Base-by-base conservation (phyloP, 2,329 filamentous ascomycete genomes). In the Penicillium freii region DNA sequence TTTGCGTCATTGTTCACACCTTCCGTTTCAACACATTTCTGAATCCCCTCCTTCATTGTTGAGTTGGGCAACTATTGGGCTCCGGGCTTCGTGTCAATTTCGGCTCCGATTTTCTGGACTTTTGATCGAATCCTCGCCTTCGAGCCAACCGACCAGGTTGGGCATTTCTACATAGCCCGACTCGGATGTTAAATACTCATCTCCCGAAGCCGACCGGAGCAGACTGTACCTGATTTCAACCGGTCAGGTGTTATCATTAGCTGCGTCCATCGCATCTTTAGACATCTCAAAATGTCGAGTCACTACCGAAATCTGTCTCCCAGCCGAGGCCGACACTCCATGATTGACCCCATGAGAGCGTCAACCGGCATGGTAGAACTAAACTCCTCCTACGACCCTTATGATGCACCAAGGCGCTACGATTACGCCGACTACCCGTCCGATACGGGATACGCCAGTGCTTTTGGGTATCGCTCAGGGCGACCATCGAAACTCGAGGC, bases 281-380 rank as follows among this genome's bases (percentile, higher is more conserved):
- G 39, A 44, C 23, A 23, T n/a, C 31, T 29, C n/a, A 75, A 73
- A 70, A 63, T 70, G 56, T 63, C 69, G 39, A 63, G 64, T 46
- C 68, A 69, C 54, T 68, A 72, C 56, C 74, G 74, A 27, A 67
- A 67, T 56, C 60, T 69, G 25, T 77, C 75, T 33, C 73, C 75
- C 15, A 66, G 65, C 4, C 62, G 66, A 51, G 67, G 67, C 27
- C 69, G 70, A 27, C 56, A 61, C 36, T 54, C 60, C 56, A 59
- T 72, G 59, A 62, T 68, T 48, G 74, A 77, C 47, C 73, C 74
- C 29, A 68, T 73, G 67, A 72, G 75, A 40, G 70, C 74, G 31
- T 78, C 76, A 19, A 77, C 75, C 7, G 75, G 75, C 38, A 76
- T 70, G 45, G 69, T 78, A 42, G 65, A 71, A 47, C 64, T 71